Percentiles rank a stretch among this genome's conserved stretches.
These are phyloP conservation scores for Pestalotiopsis sp. DNA, from an alignment of 2,329 filamentous ascomycete genomes.

Conservation along the genomic window DNA sequence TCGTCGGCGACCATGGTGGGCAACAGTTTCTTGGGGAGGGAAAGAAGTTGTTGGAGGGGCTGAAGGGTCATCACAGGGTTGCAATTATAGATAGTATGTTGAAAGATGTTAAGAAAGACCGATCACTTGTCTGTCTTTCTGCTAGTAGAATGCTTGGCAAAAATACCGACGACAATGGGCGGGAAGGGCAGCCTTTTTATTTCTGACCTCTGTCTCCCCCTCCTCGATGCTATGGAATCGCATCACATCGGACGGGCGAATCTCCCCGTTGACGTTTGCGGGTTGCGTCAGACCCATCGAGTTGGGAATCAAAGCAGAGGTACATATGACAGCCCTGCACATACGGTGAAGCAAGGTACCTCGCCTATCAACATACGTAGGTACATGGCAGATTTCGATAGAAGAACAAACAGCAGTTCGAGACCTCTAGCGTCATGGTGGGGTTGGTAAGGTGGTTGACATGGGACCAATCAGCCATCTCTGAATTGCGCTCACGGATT, in stretches of 20 bases:
- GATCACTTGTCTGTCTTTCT: neutral
- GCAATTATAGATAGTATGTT: no score
- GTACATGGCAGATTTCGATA: neutral
- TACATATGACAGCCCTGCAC: neutral
- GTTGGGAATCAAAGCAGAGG: neutral
- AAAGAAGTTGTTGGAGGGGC: neutral
- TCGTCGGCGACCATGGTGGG: slow-evolving; percentile 45
- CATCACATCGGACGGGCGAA: neutral
- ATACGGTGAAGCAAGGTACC: neutral
- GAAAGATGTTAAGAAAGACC: neutral
- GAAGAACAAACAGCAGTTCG: neutral
- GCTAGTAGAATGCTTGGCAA: neutral
- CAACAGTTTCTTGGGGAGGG: neutral
- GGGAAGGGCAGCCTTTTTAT: neutral
- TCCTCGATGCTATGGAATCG: neutral
- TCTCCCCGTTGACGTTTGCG: neutral
- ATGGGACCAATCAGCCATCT: neutral
- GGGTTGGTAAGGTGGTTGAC: neutral
- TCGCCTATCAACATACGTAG: neutral
- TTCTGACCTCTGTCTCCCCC: neutral
- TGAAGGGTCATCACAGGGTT: neutral
- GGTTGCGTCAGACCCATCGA: neutral
- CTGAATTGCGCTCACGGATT: neutral
- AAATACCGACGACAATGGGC: neutral
- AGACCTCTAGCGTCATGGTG: neutral